A percentile compares a stretch with the other conserved stretches of the same genome.
Evolutionary conservation across 352 stramenopile genomes (phyloP).

Genomic region (Globisporangium mamillatum): DNA sequence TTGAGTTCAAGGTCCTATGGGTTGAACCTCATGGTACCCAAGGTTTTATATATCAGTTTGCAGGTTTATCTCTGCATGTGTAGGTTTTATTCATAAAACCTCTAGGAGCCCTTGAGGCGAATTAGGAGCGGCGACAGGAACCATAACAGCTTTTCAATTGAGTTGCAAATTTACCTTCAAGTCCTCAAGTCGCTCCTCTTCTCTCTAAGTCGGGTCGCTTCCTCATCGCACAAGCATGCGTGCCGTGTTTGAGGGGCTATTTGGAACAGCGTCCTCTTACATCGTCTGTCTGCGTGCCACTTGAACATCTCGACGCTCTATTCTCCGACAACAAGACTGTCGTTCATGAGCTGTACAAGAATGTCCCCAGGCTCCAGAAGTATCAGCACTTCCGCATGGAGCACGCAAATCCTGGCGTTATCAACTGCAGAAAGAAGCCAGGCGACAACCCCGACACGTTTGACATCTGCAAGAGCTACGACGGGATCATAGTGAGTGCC

Average conservation of each 20-base stretch:
- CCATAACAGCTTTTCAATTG: conserved; percentile 1
- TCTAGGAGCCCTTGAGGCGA: not conserved
- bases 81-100: not conserved
- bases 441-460: not conserved
- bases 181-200: too few species aligned
- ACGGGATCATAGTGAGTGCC: not conserved
- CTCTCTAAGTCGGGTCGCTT: too few species aligned
- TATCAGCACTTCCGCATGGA: conserved; percentile 4
- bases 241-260: too few species aligned
- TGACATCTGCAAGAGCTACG: not conserved
- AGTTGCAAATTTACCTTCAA: not conserved
- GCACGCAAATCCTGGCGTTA: not conserved
- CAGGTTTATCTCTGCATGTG: not conserved
- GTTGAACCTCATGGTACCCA: not conserved
- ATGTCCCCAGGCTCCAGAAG: not conserved
- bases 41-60: conserved; percentile 4
- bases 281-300: not conserved
- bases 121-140: not conserved
- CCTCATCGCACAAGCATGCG: too few species aligned
- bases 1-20: not conserved
- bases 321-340: conserved; percentile 6
- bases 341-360: not conserved
- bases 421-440: not conserved
- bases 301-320: not conserved
- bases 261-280: too few species aligned